Base-by-base conservation (phyloP, 768 basidiomycete species). In the Daedaleopsis nitida region DNA sequence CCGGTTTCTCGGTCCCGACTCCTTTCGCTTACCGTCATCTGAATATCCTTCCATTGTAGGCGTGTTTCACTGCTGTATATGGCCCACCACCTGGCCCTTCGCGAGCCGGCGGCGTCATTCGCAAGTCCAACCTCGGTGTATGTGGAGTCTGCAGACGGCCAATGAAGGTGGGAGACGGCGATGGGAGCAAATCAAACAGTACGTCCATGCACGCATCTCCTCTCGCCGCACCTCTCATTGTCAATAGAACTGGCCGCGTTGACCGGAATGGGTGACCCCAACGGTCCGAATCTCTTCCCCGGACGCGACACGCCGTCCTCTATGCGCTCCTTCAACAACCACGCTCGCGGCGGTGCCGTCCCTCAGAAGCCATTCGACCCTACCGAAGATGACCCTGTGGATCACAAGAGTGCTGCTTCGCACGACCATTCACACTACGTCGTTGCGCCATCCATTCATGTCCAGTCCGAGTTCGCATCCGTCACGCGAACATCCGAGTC, bases 71-170 rank as follows among this genome's bases (percentile, higher is more conserved):
- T 16, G 94, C 94, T 7, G 96, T 98, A 5, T 99, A 99, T 74
- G 96, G 96, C 14, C 92, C 92, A 6, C 88, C 90, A 12, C 86
- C 88, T 14, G 81, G 73, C 60, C 81, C 83, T 67, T 79, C 77
- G 37, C 83, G 77, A 67, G 76, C 81, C 52, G 72, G 86, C 54
- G 35, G 72, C 72, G 73, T 84, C 8, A 81, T 89, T 27, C 66
- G 72, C 58, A 71, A 71, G 55, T 79, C 91, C 49, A 89, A 92
- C 70, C 78, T 97, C 23, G 97, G 97, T 19, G 92, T 99, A 17
- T 99, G 97, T 67, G 97, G 97, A 42, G 94, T 98, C 2, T 99
- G 97, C 72, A 83, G 97, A 67, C 83, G 95, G 35, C 95, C 95
- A 17, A 98, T 99, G 97, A 94, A 94, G 70, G 83, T 99, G 16